A percentile compares a stretch with the other conserved stretches of the same genome.
Evolutionary conservation across 306 rosid species (phyloP).

Genomic region (apple (Malus domestica)): ASM211411v1 NC_041804.1:4107001-4107500

Average conservation of each 20-base stretch:
- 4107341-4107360: too few relatives aligned
- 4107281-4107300: too few relatives aligned
- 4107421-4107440: too few relatives aligned
- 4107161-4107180: constrained; percentile 44
- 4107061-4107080: constrained; percentile 28
- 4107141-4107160: constrained; percentile 45
- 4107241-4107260: not conserved
- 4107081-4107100: constrained; percentile 52
- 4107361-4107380: too few relatives aligned
- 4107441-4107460: not conserved
- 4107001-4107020: not conserved
- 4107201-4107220: not conserved
- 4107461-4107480: not conserved
- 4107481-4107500: not conserved
- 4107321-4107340: too few relatives aligned
- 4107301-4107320: too few relatives aligned
- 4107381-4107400: too few relatives aligned
- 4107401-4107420: too few relatives aligned
- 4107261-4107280: too few relatives aligned
- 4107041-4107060: not conserved
- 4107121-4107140: constrained; percentile 36
- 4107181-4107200: constrained; percentile 26
- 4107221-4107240: too few relatives aligned
- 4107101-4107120: constrained; percentile 38
- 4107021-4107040: not conserved